Evolutionary conservation across 495 filamentous ascomycete species (phyloP).

Genomic region (Chaetomium fimeti): DNA sequence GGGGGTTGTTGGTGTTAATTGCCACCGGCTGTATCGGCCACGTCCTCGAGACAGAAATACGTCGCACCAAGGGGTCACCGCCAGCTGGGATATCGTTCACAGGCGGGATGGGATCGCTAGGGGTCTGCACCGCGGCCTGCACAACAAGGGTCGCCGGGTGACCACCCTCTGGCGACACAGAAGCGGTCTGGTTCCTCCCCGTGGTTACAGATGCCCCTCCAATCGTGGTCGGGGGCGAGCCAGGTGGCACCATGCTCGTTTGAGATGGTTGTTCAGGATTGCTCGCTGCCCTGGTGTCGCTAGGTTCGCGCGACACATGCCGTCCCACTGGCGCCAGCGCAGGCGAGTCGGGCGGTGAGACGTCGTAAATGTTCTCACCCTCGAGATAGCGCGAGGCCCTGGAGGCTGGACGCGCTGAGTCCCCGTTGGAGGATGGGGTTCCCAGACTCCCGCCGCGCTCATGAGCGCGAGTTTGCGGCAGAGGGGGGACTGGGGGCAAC

Average conservation of each 20-base stretch:
- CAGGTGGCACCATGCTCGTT: slow-evolving; percentile 10
- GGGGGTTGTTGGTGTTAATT: slow-evolving; percentile 16
- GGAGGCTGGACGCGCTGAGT: slow-evolving; percentile 23
- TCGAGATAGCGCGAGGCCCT: slow-evolving; percentile 31
- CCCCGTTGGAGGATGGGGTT: slow-evolving; percentile 6
- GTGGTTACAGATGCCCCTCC: slow-evolving; percentile 15
- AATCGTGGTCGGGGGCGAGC: neutral
- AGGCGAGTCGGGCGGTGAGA: slow-evolving; percentile 55
- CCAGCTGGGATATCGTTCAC: slow-evolving; percentile 5
- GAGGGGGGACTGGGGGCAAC: slow-evolving; percentile 17
- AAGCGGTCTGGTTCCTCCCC: slow-evolving; percentile 19
- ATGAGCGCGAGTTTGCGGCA: slow-evolving; percentile 18
- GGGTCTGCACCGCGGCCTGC: slow-evolving; percentile 33
- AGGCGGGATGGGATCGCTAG: slow-evolving; percentile 19
- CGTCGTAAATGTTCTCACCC: slow-evolving; percentile 53
- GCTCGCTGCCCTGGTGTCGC: slow-evolving; percentile 27
- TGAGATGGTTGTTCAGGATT: slow-evolving; percentile 15
- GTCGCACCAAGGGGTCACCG: slow-evolving; percentile 29
- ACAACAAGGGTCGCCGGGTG: slow-evolving; percentile 27
- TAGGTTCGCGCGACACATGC: slow-evolving; percentile 19
- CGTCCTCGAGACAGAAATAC: slow-evolving; percentile 44
- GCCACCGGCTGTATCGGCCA: slow-evolving; percentile 44
- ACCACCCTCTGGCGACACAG: slow-evolving; percentile 10
- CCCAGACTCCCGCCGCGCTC: slow-evolving; percentile 23
- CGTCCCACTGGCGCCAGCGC: slow-evolving; percentile 20